Base-by-base conservation (phyloP, 768 basidiomycete genomes). In the Mycena leptocephala region DNA sequence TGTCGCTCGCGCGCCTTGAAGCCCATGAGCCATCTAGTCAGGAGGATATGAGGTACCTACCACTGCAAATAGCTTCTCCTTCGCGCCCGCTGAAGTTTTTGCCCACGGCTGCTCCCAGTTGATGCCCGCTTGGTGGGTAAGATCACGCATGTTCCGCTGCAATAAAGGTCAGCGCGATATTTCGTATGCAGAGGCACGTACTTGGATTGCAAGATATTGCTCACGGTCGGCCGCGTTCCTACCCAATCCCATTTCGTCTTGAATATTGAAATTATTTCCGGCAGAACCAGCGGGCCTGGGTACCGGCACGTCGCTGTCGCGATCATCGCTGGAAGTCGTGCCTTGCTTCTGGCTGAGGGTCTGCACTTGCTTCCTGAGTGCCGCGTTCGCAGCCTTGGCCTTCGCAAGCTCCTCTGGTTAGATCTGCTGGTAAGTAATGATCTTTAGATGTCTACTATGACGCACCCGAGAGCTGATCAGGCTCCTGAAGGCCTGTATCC, bases 81-180 rank as follows among this genome's bases (percentile, higher is more conserved):
- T 79, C 7, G 14, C 22, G 20, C 20, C 58, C 20, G 78, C 71
- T 13, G 71, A 33, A 13, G 64, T 71, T 13, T 76, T 46, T 18
- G 33, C 58, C 78, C 78, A 77, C 6, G 63, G 55, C 6, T 37
- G 32, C 46, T 76, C 76, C 78, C 78, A 79, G 6, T 76, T 64
- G 16, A 79, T 61, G 20, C 78, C 28, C 0, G 78, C 63, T 13
- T 76, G 32, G 33, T 48, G 67, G 1, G 32, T 24, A 22, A 79
- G 72, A 56, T 79, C 78, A 24, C 62, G 72, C 59, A 74, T 26
- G 22, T 76, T 43, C 22, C 75, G n/a, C 75, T 78, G 39, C 46
- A 43, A 20, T 16, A 28, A 6, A 3, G 37, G 26, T 48, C 35
- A 56, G 33, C 13, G 16, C 13, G 10, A 22, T 7, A 46, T 51